phyloP scores from a whole-genome alignment of 2,329 filamentous ascomycete species.

The Biscogniauxia sp. region DNA sequence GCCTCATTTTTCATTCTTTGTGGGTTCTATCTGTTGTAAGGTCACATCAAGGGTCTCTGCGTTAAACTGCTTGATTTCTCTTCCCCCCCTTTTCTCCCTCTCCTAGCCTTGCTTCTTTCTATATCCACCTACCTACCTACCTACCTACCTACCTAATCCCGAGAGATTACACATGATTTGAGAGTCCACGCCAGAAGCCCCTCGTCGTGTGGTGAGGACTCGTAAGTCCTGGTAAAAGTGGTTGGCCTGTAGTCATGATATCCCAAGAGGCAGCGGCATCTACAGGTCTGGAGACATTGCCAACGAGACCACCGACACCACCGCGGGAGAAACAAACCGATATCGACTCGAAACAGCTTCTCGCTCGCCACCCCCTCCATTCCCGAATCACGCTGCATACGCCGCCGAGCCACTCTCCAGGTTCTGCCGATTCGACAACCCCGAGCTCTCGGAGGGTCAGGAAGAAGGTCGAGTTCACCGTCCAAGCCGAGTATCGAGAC shows the following conservation, averaged over 20 bases:
- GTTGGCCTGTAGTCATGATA: conserved; percentile 37
- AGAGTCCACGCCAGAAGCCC: conserved; percentile 7
- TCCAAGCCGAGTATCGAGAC: conserved; percentile 55
- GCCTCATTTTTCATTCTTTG: not conserved
- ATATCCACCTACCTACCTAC: too few species aligned
- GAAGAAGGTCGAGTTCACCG: conserved; percentile 59
- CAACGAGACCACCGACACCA: conserved; percentile 64
- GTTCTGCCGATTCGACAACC: conserved; percentile 41
- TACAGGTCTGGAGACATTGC: conserved; percentile 50
- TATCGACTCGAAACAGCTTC: conserved; percentile 36
- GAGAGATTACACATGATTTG: conserved; percentile 19
- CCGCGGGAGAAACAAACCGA: conserved; percentile 53
- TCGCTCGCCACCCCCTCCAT: conserved; percentile 39
- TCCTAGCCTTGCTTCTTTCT: too few species aligned
- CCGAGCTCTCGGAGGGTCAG: conserved; percentile 43
- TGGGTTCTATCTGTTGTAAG: not conserved
- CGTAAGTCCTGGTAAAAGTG: conserved; percentile 21
- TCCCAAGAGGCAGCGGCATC: conserved; percentile 35
- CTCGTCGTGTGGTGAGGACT: conserved; percentile 24
- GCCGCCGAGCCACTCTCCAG: conserved; percentile 50
- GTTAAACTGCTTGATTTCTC: not conserved
- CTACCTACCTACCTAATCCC: conserved; percentile 2
- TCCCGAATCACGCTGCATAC: conserved; percentile 45
- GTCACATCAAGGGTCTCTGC: not conserved
- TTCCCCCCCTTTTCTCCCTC: not conserved